Conservation (phyloP, 2,329 filamentous ascomycete species). For the Calcarisporium arbuscula region DNA sequence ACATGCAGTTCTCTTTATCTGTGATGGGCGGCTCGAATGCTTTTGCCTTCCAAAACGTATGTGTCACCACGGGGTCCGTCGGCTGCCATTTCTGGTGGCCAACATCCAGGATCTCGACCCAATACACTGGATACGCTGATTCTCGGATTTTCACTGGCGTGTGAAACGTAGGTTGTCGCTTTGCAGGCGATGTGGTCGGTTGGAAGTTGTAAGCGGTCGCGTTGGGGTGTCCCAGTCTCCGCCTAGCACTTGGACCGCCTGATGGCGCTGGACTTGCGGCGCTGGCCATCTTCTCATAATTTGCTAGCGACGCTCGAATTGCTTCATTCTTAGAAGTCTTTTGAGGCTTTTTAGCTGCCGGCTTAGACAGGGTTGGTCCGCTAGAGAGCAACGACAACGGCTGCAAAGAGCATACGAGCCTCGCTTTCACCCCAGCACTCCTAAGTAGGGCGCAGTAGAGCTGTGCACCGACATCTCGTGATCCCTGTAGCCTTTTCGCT, state of each 20-base stretch:
- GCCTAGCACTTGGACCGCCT: slow-evolving; percentile 32
- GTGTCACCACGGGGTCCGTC: slow-evolving; percentile 77
- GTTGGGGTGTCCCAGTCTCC: slow-evolving; percentile 47
- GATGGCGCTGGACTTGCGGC: slow-evolving; percentile 18
- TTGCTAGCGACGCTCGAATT: slow-evolving; percentile 12
- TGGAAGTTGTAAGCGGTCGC: slow-evolving; percentile 46
- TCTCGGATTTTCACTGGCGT: slow-evolving; percentile 49
- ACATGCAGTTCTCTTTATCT: slow-evolving; percentile 69
- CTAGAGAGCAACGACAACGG: slow-evolving; percentile 61
- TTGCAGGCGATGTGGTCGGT: slow-evolving; percentile 35
- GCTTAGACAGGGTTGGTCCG: slow-evolving; percentile 41
- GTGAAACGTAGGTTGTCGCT: slow-evolving; percentile 23
- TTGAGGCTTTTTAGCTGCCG: slow-evolving; percentile 21
- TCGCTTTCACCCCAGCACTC: slow-evolving; percentile 70
- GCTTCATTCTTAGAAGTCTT: slow-evolving; percentile 27
- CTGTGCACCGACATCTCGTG: slow-evolving; percentile 83
- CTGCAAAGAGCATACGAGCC: slow-evolving; percentile 87
- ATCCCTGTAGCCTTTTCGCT: slow-evolving; percentile 66
- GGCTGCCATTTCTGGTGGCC: slow-evolving; percentile 88
- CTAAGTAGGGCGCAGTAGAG: slow-evolving; percentile 84
- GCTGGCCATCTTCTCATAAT: slow-evolving; percentile 31
- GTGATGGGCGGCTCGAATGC: slow-evolving; percentile 77
- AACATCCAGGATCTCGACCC: slow-evolving; percentile 86
- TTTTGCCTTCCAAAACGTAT: slow-evolving; percentile 64
- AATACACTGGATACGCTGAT: slow-evolving; percentile 78